Base-by-base conservation (phyloP, 805 yeast genomes). In the Hanseniaspora vineae region DNA sequence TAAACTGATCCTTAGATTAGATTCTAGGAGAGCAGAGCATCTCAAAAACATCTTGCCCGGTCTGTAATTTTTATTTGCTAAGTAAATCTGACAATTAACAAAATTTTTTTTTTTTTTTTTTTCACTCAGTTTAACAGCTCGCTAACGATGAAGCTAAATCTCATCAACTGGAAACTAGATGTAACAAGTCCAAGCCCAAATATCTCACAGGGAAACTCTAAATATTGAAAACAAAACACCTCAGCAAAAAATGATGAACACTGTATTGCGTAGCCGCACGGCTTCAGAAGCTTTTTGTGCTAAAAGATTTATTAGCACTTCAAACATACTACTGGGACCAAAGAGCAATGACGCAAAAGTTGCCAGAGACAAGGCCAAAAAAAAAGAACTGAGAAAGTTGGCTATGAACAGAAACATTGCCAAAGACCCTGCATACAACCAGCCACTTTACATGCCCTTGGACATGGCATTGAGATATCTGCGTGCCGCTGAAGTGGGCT, bases 401-500 rank as follows among this genome's bases (percentile, higher is more conserved):
- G 62, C 66, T 4, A 63, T 62, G 45, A 60, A 62, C 46, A 65
- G 66, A 55, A 58, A 61, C 2, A 57, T 59, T 42, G 74, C 74
- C n/a, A 67, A 66, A 50, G 52, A 55, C 15, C 66, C 70, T 17
- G 66, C 80, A 62, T 51, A 73, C 71, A 50, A 66, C 54, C 60
- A 65, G 53, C 89, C 89, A 1, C 68, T 83, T 47, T 81, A 78
- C 59, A 78, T 84, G 83, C 80, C 77, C 45, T 71, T 87, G 8
- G 76, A 84, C 6, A 64, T 68, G 31, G 96, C 97, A 1, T 64
- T 87, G 62, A 73, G 84, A 56, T 88, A 80, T 58, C 61, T 90
- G 49, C 73, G 96, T 52, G 96, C 97, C 0, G 78, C 88, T 5
- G 96, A 88, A 64, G 94, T 88, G 5, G 97, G 98, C 5, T 78